Evolutionary conservation across 176 grass and related monocot species (phyloP), one percentile per base, ranked within the genome.

Genomic region (Aegilops sharonensis): DNA sequence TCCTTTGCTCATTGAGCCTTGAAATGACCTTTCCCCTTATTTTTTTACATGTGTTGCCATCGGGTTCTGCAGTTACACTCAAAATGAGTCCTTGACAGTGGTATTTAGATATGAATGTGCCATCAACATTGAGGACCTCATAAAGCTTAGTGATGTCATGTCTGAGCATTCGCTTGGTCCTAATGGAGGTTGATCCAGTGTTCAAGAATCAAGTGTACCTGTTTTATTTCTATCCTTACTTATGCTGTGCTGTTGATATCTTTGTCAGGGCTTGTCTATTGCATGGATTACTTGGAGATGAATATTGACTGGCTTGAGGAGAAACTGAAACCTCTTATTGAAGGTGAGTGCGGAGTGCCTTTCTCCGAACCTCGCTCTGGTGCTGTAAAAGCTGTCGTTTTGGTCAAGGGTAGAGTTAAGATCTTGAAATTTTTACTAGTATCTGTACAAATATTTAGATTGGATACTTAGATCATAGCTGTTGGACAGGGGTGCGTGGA

Each of bases 201-300:
- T 39, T 52, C 32, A 84, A 24, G 18, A 50, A 67, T 72, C 24
- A 80, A 70, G 6, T 31, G 2, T 63, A 1, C 29, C 13, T 18
- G 12, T 43, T 74, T 67, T 75, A 9, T 68, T 87, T 66, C 29
- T 84, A 56, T 78, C 9, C 17, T 12, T 66, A 68, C 64, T 74
- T 88, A 60, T 75, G 35, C 24, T 59, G 1, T 82, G 42, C 0
- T 66, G 24, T 75, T 87, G 27, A 65, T 65, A 11, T 68, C 14
- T 92, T 67, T 91, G 34, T 18, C 78, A 98, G 97, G 91, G 68
- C 94, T 98, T 80, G 79, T 96, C 72, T 96, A 98, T 88, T 98
- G 97, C 83, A 96, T 98, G 97, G 97, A 98, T 83, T 98, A 92
- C 86, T 78, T 98, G 94, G 94, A 98, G 80, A 95, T 92, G 87